phyloP scores from a whole-genome alignment of 305 asterid species.

The Salvia sclarea region DNA sequence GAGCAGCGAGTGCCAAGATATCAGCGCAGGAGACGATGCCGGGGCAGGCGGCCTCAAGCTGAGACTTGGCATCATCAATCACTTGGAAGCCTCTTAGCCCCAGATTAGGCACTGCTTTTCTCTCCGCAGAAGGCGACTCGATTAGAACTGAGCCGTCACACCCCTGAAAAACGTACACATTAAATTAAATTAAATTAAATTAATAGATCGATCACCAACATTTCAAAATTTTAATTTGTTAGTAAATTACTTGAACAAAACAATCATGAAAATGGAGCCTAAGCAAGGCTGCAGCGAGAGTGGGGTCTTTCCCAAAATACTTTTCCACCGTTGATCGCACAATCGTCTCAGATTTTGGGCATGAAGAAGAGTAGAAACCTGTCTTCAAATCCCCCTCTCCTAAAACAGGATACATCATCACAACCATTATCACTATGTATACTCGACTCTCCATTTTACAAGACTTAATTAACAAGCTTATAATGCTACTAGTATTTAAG shows the following conservation, averaged over 20 bases:
- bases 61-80: constrained; percentile 65
- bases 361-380: constrained; percentile 63
- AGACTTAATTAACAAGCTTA: neutral
- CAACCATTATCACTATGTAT: neutral
- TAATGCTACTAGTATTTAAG: no score
- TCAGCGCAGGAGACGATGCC: constrained; percentile 77
- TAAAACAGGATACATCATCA: constrained; percentile 22
- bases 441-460: no score
- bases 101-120: constrained; percentile 48
- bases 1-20: constrained; percentile 69
- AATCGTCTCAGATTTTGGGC: constrained; percentile 63
- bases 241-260: constrained; percentile 54
- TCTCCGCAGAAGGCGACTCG: constrained; percentile 47
- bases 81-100: constrained; percentile 69
- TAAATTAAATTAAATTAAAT: no score
- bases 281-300: constrained; percentile 66
- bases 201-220: no score
- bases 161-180: constrained; percentile 50
- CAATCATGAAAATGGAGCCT: constrained; percentile 86
- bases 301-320: constrained; percentile 44
- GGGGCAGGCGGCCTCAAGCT: constrained; percentile 63
- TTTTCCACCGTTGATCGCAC: constrained; percentile 62
- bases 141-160: constrained; percentile 71
- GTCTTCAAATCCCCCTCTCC: constrained; percentile 46
- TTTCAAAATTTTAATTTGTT: no score